Evolutionary conservation across 352 stramenopile genomes (phyloP).

Genomic region (Detonula confervacea): DNA sequence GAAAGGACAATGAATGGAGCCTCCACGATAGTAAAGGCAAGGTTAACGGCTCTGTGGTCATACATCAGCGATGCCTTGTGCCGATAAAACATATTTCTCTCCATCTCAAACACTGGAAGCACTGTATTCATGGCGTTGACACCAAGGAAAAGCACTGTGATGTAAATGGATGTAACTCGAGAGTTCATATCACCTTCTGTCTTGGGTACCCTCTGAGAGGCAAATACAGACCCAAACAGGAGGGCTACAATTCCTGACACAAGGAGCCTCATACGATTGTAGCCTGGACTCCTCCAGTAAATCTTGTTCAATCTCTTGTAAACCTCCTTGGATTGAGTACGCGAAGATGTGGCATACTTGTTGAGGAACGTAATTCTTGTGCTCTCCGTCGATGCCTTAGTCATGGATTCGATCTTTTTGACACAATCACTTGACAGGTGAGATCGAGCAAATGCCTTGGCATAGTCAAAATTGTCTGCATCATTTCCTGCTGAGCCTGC

Average conservation of each 20-base stretch:
- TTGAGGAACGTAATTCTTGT: slow-evolving; percentile 47
- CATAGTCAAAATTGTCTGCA: slow-evolving; percentile 59
- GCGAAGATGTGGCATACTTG: slow-evolving; percentile 64
- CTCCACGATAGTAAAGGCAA: slow-evolving; percentile 88
- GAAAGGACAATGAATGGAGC: slow-evolving; percentile 87
- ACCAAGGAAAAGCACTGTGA: slow-evolving; percentile 65
- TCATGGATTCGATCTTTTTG: slow-evolving; percentile 55
- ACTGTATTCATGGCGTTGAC: slow-evolving; percentile 61
- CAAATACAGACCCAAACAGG: slow-evolving; percentile 85
- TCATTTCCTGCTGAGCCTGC: slow-evolving; percentile 42
- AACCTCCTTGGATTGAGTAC: slow-evolving; percentile 64
- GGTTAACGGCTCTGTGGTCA: slow-evolving; percentile 85
- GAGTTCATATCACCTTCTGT: slow-evolving; percentile 73
- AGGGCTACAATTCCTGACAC: slow-evolving; percentile 88
- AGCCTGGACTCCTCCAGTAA: slow-evolving; percentile 89
- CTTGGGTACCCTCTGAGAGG: slow-evolving; percentile 47
- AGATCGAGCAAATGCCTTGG: slow-evolving; percentile 59
- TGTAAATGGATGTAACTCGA: slow-evolving; percentile 71
- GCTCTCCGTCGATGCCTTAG: slow-evolving; percentile 28
- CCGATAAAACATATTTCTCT: slow-evolving; percentile 91
- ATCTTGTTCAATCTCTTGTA: slow-evolving; percentile 70
- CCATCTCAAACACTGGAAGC: slow-evolving; percentile 82
- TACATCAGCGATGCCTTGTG: slow-evolving; percentile 92
- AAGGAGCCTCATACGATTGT: slow-evolving; percentile 88
- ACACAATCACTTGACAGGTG: slow-evolving; percentile 46